These are phyloP conservation scores for Fusarium buxicola DNA, from an alignment of 2,329 filamentous ascomycete genomes.

Conservation along the genomic window DNA sequence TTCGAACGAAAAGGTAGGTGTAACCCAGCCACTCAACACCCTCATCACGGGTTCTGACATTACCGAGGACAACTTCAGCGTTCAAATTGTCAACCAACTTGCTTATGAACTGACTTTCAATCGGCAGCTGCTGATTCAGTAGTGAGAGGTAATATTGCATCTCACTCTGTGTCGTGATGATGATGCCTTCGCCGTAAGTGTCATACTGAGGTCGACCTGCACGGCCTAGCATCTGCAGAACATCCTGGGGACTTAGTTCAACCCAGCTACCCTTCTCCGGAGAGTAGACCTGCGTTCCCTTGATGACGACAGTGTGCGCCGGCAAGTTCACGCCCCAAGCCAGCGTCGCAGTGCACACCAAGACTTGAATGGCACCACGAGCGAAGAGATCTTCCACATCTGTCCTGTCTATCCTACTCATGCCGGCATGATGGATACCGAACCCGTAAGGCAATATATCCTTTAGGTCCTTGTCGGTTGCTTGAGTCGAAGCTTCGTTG, in stretches of 20 bases:
- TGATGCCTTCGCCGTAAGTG: slow-evolving; percentile 97
- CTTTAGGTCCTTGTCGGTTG: slow-evolving; percentile 89
- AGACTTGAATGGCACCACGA: slow-evolving; percentile 90
- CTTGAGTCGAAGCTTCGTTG: slow-evolving; percentile 83
- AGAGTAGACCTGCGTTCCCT: slow-evolving; percentile 97
- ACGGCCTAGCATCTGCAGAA: slow-evolving; percentile 98
- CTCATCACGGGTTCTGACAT: slow-evolving; percentile 90
- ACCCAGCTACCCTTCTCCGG: slow-evolving; percentile 99
- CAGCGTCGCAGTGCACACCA: slow-evolving; percentile 97
- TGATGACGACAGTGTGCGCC: slow-evolving; percentile 98
- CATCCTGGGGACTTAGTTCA: slow-evolving; percentile 95
- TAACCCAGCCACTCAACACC: slow-evolving; percentile 99
- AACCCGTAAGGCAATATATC: slow-evolving; percentile 96
- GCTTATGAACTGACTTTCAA: slow-evolving; percentile 95
- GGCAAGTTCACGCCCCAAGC: slow-evolving; percentile 99
- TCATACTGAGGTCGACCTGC: slow-evolving; percentile 97
- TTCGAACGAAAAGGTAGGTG: slow-evolving; percentile 96
- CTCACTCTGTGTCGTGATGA: slow-evolving; percentile 94
- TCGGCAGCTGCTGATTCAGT: slow-evolving; percentile 96
- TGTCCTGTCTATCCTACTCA: slow-evolving; percentile 94
- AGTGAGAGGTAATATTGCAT: slow-evolving; percentile 98
- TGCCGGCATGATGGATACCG: slow-evolving; percentile 97
- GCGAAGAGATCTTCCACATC: slow-evolving; percentile 96
- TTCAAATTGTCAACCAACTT: slow-evolving; percentile 96
- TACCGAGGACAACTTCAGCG: slow-evolving; percentile 94